phyloP scores from a whole-genome alignment of 495 filamentous ascomycete genomes.

The Parathielavia hyrcaniae region DNA sequence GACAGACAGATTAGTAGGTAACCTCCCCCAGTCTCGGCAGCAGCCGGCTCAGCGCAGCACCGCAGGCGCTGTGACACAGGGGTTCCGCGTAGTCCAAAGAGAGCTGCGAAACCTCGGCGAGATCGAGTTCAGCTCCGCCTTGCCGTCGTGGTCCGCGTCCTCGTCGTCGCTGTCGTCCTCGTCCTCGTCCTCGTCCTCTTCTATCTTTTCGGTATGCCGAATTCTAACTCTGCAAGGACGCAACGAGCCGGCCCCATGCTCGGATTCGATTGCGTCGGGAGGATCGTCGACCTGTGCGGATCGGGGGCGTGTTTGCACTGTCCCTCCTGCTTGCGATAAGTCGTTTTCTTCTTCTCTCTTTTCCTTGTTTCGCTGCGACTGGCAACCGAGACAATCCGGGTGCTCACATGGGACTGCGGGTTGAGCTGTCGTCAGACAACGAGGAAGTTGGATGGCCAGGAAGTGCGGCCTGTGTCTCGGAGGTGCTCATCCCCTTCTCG shows the following conservation, averaged over 20 bases:
- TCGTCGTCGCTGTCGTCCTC: too few relatives aligned
- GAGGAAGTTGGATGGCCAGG: constrained; percentile 1
- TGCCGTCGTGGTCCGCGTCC: too few relatives aligned
- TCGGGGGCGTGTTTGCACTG: not conserved
- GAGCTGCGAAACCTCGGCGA: not conserved
- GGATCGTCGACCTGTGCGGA: not conserved
- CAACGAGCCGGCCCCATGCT: constrained; percentile 18
- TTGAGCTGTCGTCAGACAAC: constrained; percentile 1
- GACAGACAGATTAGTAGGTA: not conserved
- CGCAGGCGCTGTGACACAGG: not conserved
- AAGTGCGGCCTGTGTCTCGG: constrained; percentile 10
- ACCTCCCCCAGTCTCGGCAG: not conserved
- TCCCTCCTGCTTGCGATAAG: not conserved
- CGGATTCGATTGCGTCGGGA: not conserved
- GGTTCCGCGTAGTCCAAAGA: not conserved
- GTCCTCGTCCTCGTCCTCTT: not conserved
- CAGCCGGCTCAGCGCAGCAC: not conserved
- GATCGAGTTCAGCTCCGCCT: not conserved
- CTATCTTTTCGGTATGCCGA: not conserved
- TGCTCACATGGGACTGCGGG: constrained; percentile 5
- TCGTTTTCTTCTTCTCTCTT: too few relatives aligned
- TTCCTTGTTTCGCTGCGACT: not conserved
- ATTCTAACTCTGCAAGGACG: constrained; percentile 12
- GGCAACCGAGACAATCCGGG: constrained; percentile 4
- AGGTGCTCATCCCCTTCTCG: not conserved